Percentiles rank a stretch among this genome's conserved stretches.
These are phyloP conservation scores for Botrytis medusae DNA, from an alignment of 2,329 filamentous ascomycete species.

Conservation along the genomic window DNA sequence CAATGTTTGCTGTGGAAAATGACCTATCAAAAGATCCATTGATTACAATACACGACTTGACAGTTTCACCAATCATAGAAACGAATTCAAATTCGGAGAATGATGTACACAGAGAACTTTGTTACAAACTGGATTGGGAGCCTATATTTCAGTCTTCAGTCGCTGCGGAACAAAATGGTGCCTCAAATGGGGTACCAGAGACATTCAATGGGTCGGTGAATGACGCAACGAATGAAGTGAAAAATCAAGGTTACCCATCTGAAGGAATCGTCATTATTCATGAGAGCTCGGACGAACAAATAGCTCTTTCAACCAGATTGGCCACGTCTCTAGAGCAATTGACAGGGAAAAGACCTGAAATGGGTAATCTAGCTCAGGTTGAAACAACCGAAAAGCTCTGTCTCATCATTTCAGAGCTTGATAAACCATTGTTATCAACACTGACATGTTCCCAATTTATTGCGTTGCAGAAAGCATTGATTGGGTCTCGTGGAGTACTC, in stretches of 20 bases:
- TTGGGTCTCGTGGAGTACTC: conserved; percentile 44
- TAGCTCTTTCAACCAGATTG: not conserved
- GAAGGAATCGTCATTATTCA: not conserved
- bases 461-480: conserved; percentile 45
- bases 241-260: not conserved
- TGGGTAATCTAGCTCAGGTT: conserved; percentile 34
- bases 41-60: conserved; percentile 42
- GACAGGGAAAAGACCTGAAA: conserved; percentile 8
- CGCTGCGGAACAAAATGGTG: conserved; percentile 40
- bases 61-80: conserved; percentile 46
- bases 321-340: conserved; percentile 4
- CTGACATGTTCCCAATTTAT: conserved; percentile 46
- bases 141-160: conserved; percentile 33
- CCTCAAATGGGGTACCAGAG: not conserved
- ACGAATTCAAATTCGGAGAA: conserved; percentile 36
- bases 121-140: conserved; percentile 51
- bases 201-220: not conserved
- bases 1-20: conserved; percentile 42
- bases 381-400: conserved; percentile 39
- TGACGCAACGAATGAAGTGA: not conserved
- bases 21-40: conserved; percentile 40
- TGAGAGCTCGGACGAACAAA: not conserved
- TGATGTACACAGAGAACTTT: conserved; percentile 45
- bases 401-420: conserved; percentile 51
- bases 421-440: conserved; percentile 41